Conservation (phyloP, 2,329 filamentous ascomycete species). For the Raffaelea ambrosiae region DNA sequence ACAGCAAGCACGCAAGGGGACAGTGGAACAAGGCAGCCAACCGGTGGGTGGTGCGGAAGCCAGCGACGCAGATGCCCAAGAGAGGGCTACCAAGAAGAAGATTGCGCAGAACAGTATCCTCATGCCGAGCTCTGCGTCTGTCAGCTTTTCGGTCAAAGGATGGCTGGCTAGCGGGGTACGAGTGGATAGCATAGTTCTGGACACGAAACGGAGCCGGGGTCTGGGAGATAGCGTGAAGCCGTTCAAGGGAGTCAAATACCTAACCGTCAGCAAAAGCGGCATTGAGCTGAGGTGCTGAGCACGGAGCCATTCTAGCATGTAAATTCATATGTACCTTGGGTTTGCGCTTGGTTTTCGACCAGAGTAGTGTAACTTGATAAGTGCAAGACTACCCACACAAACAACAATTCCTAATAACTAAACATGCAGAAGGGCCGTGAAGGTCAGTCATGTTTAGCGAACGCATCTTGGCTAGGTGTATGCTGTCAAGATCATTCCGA, state of each 20-base stretch:
- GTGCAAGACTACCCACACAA: too few species aligned
- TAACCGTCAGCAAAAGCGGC: constrained; percentile 64
- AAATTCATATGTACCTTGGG: too few species aligned
- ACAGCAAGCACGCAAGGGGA: background rate
- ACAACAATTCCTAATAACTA: too few species aligned
- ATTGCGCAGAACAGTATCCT: constrained; percentile 62
- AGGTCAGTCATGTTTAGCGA: too few species aligned
- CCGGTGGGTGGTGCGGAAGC: background rate
- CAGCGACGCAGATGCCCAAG: background rate
- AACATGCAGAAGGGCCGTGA: too few species aligned
- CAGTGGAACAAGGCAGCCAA: background rate
- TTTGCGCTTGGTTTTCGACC: too few species aligned
- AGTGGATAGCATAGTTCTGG: constrained; percentile 58
- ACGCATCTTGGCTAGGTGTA: too few species aligned
- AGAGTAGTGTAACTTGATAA: too few species aligned
- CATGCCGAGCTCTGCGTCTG: constrained; percentile 70
- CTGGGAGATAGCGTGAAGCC: constrained; percentile 83
- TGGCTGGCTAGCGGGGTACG: constrained; percentile 61
- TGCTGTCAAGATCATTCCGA: too few species aligned
- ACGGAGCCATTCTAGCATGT: too few species aligned
- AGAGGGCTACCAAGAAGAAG: constrained; percentile 36
- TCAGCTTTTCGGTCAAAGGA: constrained; percentile 63
- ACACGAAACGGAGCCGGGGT: constrained; percentile 74
- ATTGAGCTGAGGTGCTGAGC: constrained; percentile 55
- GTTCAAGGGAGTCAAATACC: constrained; percentile 96